Conservation (phyloP, 78 protist genomes). For the Monocercomonoides exilis region DNA sequence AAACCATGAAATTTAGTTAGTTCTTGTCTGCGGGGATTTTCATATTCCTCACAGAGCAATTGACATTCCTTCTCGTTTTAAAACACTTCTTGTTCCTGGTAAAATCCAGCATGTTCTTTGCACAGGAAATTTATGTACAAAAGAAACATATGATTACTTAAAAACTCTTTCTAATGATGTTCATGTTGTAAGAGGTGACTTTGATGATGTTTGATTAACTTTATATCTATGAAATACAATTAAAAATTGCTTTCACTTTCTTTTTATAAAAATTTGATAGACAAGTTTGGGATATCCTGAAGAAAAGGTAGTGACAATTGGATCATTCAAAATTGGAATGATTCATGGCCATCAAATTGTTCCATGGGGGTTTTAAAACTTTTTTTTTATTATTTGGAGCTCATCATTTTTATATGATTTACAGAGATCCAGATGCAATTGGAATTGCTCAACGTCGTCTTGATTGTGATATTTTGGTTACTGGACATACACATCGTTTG, state of each 20-base stretch:
- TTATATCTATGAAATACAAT: background rate
- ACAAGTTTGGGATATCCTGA: conserved; percentile 38
- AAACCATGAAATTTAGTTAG: conserved; percentile 63
- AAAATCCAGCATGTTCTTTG: conserved; percentile 84
- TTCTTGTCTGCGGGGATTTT: conserved; percentile 92
- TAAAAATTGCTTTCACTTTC: background rate
- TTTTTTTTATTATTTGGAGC: background rate
- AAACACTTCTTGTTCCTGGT: conserved; percentile 82
- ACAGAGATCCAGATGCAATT: conserved; percentile 76
- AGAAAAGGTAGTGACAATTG: conserved; percentile 69
- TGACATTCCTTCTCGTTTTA: conserved; percentile 77
- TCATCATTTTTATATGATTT: conserved; percentile 47
- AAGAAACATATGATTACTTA: conserved; percentile 73
- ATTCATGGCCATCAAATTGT: conserved; percentile 94
- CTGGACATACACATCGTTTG: conserved; percentile 41
- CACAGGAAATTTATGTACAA: conserved; percentile 89
- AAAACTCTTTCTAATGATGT: conserved; percentile 75
- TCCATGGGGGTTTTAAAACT: conserved; percentile 4
- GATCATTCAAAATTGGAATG: conserved; percentile 85
- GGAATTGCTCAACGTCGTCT: conserved; percentile 81
- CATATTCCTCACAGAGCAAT: conserved; percentile 91
- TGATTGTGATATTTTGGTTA: conserved; percentile 87
- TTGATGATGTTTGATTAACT: conserved; percentile 67
- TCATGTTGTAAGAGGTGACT: conserved; percentile 79
- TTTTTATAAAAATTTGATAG: background rate